Conservation (phyloP, 1,284 basidiomycete species). For the Phylloboletellus chloephorus region DNA sequence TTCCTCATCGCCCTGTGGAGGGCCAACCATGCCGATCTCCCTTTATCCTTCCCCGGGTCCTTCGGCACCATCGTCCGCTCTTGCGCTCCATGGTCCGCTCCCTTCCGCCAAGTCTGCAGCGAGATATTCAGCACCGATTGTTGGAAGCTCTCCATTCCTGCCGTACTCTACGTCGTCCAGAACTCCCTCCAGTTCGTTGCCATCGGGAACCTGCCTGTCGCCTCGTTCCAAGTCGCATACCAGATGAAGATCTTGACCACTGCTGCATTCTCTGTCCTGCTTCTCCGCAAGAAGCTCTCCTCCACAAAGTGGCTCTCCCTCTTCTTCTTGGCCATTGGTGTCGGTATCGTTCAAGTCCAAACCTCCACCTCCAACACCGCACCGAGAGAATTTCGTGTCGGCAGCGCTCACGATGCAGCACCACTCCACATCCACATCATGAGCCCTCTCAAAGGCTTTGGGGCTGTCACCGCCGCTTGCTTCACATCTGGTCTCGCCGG, state of each 20-base stretch:
- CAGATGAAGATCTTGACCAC: conserved; percentile 97
- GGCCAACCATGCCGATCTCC: conserved; percentile 37
- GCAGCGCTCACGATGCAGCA: conserved; percentile 51
- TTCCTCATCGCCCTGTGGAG: conserved; percentile 63
- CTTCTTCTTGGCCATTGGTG: conserved; percentile 80
- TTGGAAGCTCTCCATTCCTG: conserved; percentile 96
- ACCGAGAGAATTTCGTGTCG: conserved; percentile 36
- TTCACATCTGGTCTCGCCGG: conserved; percentile 78
- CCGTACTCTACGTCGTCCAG: conserved; percentile 92
- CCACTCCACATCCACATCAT: conserved; percentile 43
- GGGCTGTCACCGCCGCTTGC: conserved; percentile 69
- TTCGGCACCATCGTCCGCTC: conserved; percentile 33
- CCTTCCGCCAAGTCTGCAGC: conserved; percentile 50
- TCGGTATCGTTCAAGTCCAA: conserved; percentile 90
- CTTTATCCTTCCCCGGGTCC: conserved; percentile 45
- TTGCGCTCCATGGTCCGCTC: conserved; percentile 39
- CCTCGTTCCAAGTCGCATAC: conserved; percentile 89
- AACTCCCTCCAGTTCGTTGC: conserved; percentile 96
- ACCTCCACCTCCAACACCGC: conserved; percentile 30
- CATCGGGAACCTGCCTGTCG: conserved; percentile 84
- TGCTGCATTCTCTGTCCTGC: conserved; percentile 82
- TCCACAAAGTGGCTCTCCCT: conserved; percentile 80
- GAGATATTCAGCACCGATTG: conserved; percentile 77
- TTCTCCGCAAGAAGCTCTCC: conserved; percentile 72
- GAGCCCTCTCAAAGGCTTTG: conserved; percentile 61